Base-by-base conservation (phyloP, 1,284 basidiomycete species). In the Coniferiporia weirii region DNA sequence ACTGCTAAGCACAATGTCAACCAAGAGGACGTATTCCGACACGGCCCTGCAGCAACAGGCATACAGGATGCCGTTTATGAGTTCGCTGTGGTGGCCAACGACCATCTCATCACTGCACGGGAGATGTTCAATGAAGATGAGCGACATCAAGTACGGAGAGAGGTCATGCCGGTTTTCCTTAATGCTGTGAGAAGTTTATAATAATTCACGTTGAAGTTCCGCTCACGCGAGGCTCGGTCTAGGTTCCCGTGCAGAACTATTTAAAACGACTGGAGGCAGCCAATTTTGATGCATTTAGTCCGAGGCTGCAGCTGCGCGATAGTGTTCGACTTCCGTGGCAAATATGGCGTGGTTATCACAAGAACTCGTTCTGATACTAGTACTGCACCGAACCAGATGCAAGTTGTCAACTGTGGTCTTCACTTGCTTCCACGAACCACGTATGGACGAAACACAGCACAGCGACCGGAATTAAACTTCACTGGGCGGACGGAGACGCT, bases 71-170 rank as follows among this genome's bases (percentile, higher is more conserved):
- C 93, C 0, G 87, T 93, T 38, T 97, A 87, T 69, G 90, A 94
- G 68, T 87, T 96, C 69, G 95, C 95, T 15, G 92, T 89, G 9
- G 74, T 91, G 17, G 95, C 93, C 44, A 94, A 96, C 75, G 93
- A 96, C 73, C 89, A 98, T 72, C 72, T 98, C 63, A 79, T 88
- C 65, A 94, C 93, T 2, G 92, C 93, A 1, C 81, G 91, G 47
- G 81, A 84, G 56, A 85, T 89, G 79, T 81, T 95, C 68, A 82
- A 83, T 52, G 79, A 53, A 20, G 43, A 38, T 15, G 56, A 76
- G 61, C 81, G 74, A 36, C 82, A 82, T 27, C 83, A 76, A 66
- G 80, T 92, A 50, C 90, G 90, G 12, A 65, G 62, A 32, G 75
- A 73, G 56, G 90, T 83, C 27, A 82, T 92, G 78, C 88, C 91